Percentiles rank a stretch among this genome's conserved stretches.
Evolutionary conservation across 768 basidiomycete species (phyloP).

Genomic region (Psilocybe subaeruginosa): DNA sequence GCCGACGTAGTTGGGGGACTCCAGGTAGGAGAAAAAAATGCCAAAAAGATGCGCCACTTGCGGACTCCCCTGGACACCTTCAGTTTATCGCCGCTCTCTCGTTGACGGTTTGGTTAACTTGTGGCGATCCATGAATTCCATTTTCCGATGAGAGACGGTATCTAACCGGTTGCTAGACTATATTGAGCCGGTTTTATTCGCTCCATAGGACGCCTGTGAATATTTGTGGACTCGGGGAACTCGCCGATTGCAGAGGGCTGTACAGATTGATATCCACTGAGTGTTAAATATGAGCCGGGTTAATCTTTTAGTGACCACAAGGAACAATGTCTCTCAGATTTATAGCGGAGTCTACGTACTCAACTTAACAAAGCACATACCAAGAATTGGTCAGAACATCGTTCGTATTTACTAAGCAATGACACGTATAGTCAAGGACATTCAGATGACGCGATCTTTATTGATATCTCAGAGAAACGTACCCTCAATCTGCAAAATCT

Average conservation of each 20-base stretch:
- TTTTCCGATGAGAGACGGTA: neutral
- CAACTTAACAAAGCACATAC: too few relatives aligned
- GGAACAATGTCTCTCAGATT: too few relatives aligned
- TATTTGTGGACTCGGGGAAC: neutral
- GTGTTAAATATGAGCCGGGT: neutral
- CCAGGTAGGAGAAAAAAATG: neutral
- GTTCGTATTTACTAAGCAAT: neutral
- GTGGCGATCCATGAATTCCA: neutral
- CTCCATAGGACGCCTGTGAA: neutral
- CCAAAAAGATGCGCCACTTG: neutral
- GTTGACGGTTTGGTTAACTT: neutral
- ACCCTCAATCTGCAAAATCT: neutral
- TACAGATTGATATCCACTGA: neutral
- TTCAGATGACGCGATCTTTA: neutral
- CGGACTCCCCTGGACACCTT: slow-evolving; percentile 1
- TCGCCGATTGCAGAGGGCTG: neutral
- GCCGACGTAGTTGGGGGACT: neutral
- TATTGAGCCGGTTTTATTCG: neutral
- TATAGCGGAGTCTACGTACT: too few relatives aligned
- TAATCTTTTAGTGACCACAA: neutral
- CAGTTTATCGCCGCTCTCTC: neutral
- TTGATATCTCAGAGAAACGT: neutral
- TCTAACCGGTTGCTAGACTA: neutral
- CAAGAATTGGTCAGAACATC: too few relatives aligned
- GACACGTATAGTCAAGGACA: neutral